These are phyloP conservation scores for Pseudoturritis turrita DNA, from an alignment of 345 rosid genomes.

Conservation along the genomic window DNA sequence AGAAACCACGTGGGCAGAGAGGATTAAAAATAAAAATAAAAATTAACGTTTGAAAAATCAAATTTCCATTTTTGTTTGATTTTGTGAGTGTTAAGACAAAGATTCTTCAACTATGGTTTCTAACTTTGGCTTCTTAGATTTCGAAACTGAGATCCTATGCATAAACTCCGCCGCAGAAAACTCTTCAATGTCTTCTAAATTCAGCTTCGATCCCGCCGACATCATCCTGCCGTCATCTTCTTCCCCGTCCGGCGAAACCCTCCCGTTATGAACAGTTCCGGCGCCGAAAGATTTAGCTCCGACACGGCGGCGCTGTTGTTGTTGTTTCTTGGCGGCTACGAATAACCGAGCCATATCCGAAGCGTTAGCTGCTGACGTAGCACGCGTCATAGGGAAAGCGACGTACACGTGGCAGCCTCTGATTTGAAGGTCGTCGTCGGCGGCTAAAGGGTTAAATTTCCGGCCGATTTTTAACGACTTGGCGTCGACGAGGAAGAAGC, in stretches of 20 bases:
- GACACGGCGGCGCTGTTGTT: constrained; percentile 25
- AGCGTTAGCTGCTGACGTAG: constrained; percentile 50
- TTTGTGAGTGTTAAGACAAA: background rate
- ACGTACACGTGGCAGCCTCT: constrained; percentile 54
- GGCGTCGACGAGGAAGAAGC: constrained; percentile 63
- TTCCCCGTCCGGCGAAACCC: constrained; percentile 22
- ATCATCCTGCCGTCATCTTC: background rate
- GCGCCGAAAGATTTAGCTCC: constrained; percentile 26
- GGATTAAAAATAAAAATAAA: background rate
- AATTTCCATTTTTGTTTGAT: background rate
- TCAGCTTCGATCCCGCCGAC: constrained; percentile 34
- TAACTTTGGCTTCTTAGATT: constrained; percentile 77
- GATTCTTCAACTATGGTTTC: constrained; percentile 74
- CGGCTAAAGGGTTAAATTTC: constrained; percentile 60
- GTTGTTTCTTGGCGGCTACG: constrained; percentile 44
- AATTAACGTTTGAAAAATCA: background rate
- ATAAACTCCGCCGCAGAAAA: constrained; percentile 47
- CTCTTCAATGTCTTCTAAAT: constrained; percentile 61
- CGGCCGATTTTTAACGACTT: constrained; percentile 61
- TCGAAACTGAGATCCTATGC: constrained; percentile 54
- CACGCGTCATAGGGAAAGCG: constrained; percentile 71
- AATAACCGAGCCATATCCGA: constrained; percentile 64
- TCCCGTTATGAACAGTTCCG: constrained; percentile 19
- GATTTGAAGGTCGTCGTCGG: constrained; percentile 72
- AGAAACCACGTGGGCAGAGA: constrained; percentile 16